These are phyloP conservation scores for Gastrolobium bilobum DNA, from an alignment of 306 rosid genomes.

Conservation along the genomic window DNA sequence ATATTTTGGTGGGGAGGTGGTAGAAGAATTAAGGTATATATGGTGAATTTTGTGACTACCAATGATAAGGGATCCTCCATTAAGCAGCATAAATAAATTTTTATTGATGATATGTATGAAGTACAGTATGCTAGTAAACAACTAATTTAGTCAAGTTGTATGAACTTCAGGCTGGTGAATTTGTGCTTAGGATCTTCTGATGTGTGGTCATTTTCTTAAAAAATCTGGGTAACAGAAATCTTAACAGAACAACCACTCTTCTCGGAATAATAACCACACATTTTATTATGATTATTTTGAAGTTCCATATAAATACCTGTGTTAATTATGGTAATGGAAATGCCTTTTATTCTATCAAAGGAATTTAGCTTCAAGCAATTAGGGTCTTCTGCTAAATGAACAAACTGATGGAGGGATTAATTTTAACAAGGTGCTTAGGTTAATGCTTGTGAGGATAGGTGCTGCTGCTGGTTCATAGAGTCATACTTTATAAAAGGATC, in stretches of 20 bases:
- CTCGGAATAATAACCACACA: background rate
- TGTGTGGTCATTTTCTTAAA: background rate
- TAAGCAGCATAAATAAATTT: constrained; percentile 17
- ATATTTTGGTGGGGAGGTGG: background rate
- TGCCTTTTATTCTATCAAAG: constrained; percentile 1
- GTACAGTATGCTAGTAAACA: background rate
- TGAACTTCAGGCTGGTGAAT: background rate
- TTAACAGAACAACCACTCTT: background rate
- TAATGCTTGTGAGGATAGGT: background rate
- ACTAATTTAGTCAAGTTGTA: background rate
- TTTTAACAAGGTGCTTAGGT: constrained; percentile 5
- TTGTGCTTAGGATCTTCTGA: constrained; percentile 10
- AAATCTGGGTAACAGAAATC: background rate
- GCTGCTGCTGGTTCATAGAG: constrained; percentile 19
- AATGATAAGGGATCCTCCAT: constrained; percentile 32
- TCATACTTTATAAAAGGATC: background rate
- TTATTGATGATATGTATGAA: background rate
- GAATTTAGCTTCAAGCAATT: background rate
- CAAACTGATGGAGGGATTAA: background rate
- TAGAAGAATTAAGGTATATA: constrained; percentile 21
- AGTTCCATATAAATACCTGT: background rate
- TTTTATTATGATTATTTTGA: background rate
- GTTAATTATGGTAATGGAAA: background rate
- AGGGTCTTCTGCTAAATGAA: constrained; percentile 7
- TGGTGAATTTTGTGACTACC: constrained; percentile 13